Evolutionary conservation across 2,329 filamentous ascomycete genomes (phyloP).

Genomic region (Aspergillus vadensis): DNA sequence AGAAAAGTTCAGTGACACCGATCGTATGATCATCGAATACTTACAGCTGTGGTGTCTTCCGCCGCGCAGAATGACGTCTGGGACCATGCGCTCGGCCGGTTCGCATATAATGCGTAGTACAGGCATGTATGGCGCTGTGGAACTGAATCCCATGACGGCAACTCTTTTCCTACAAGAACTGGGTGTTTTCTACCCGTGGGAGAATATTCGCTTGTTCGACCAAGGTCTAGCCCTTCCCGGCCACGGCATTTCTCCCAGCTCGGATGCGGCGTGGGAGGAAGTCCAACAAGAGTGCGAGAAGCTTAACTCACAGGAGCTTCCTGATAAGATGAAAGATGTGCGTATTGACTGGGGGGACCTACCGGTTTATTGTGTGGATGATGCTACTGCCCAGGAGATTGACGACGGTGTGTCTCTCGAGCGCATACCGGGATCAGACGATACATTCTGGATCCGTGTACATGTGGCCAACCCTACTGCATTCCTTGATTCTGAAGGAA

Average conservation of each 20-base stretch:
- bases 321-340: constrained; percentile 58
- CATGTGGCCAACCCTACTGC: constrained; percentile 67
- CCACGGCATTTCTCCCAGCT: constrained; percentile 34
- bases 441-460: constrained; percentile 61
- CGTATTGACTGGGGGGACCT: constrained; percentile 60
- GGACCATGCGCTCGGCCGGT: constrained; percentile 52
- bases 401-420: constrained; percentile 66
- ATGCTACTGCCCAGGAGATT: constrained; percentile 57
- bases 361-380: constrained; percentile 63
- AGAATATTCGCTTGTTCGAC: constrained; percentile 56
- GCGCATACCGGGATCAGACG: constrained; percentile 44
- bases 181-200: constrained; percentile 61
- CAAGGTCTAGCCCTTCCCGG: constrained; percentile 56
- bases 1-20: constrained; percentile 50
- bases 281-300: constrained; percentile 32
- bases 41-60: constrained; percentile 55
- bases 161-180: constrained; percentile 62
- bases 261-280: constrained; percentile 35
- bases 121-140: constrained; percentile 55
- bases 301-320: constrained; percentile 33
- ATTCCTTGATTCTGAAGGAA: constrained; percentile 56
- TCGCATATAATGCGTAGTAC: constrained; percentile 59
- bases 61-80: constrained; percentile 40
- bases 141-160: constrained; percentile 42
- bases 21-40: constrained; percentile 58